Evolutionary conservation across 176 grass and related monocot genomes (phyloP), one percentile per base, ranked within the genome.

Genomic region (Ampelocalamus luodianensis): DNA sequence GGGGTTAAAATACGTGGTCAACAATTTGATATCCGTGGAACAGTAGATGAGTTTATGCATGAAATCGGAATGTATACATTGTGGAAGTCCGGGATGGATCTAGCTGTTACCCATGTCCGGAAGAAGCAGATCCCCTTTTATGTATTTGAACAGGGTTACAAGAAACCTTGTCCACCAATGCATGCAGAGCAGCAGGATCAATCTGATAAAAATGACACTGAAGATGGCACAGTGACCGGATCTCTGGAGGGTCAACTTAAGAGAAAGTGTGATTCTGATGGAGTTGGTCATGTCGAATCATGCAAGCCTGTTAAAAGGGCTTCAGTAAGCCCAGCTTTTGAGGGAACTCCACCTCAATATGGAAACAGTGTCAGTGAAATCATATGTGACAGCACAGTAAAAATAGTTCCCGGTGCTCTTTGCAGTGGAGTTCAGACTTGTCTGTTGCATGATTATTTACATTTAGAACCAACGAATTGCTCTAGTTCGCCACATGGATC

Each of bases 21-120:
- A 77, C 84, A 92, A 36, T 98, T 98, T 89, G 96, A 98, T 90
- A 98, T 98, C 44, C 91, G 96, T 85, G 85, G 80, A 74, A 98
- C 96, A 68, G 93, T 98, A 71, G 96, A 98, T 60, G 96, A 93
- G 67, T 98, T 95, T 78, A 91, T 89, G 68, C 87, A 62, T 82
- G 89, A 88, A 83, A 94, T 98, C 5, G 92, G 90, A 84, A 89
- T 91, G 91, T 95, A 93, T 70, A 62, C 92, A 69, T 89, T 85
- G 26, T 98, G 93, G 93, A 95, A 93, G 48, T 81, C 89, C 4
- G 93, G 93, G 27, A 98, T 98, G 96, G 91, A 98, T 67, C 67
- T 98, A 56, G 88, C 85, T 85, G 93, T 98, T 38, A 93, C 91
- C 74, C 96, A 98, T 92, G 84, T 98, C 43, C 82, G 74, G 42